phyloP scores from a whole-genome alignment of 192 early-diverging fungal genomes.

The Geranomyces michiganensis region DNA sequence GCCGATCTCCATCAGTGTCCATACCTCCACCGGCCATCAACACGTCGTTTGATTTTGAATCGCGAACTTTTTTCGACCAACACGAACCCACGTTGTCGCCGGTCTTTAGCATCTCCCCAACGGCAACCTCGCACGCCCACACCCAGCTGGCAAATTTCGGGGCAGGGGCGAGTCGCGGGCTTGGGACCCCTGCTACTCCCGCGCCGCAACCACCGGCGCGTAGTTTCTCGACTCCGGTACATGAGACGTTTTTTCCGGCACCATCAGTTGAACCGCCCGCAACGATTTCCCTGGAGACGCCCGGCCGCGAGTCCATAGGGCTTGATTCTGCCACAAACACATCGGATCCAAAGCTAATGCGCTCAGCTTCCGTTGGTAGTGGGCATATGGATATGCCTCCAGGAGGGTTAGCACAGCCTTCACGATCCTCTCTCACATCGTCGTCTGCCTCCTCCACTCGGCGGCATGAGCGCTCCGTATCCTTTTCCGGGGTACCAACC shows the following conservation, averaged over 20 bases:
- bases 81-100: slow-evolving; percentile 22
- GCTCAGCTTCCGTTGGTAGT: too few relatives aligned
- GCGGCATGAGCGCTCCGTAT: slow-evolving; percentile 28
- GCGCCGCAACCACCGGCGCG: not conserved
- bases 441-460: not conserved
- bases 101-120: slow-evolving; percentile 29
- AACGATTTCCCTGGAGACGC: too few relatives aligned
- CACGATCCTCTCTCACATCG: not conserved
- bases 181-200: not conserved
- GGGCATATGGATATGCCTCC: too few relatives aligned
- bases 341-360: too few relatives aligned
- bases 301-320: too few relatives aligned
- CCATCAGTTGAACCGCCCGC: too few relatives aligned
- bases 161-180: not conserved
- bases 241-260: too few relatives aligned
- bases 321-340: not conserved
- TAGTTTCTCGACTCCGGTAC: slow-evolving; percentile 15
- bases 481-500: slow-evolving; percentile 24
- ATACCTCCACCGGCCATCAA: slow-evolving; percentile 17
- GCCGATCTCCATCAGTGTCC: slow-evolving; percentile 7
- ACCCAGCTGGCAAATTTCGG: not conserved
- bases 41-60: slow-evolving; percentile 4
- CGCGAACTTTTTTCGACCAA: not conserved
- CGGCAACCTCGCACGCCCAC: not conserved
- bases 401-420: not conserved